Conservation (phyloP, 805 yeast genomes). For the Myxozyma neotropica region DNA sequence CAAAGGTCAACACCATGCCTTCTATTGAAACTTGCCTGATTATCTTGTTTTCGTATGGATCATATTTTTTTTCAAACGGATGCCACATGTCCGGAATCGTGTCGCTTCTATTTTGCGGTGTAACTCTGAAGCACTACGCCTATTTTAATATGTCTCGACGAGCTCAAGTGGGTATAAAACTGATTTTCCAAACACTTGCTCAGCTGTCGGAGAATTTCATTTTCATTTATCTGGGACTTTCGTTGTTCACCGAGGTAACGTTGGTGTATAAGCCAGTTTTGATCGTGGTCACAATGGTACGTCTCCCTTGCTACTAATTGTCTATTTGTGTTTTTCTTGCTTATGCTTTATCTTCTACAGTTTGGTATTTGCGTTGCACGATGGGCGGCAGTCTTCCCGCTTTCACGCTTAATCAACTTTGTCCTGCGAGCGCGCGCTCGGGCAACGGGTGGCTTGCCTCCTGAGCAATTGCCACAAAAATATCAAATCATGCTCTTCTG, state of each 20-base stretch:
- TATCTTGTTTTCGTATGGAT: conserved; percentile 86
- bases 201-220: conserved; percentile 95
- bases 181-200: conserved; percentile 90
- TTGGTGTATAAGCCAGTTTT: conserved; percentile 90
- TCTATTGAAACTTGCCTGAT: conserved; percentile 95
- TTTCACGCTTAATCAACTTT: conserved; percentile 82
- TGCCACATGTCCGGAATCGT: conserved; percentile 93
- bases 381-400: conserved; percentile 97
- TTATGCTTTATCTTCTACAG: neutral
- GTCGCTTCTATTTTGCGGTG: conserved; percentile 91
- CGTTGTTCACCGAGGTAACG: conserved; percentile 94
- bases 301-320: neutral
- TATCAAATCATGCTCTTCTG: conserved; percentile 99
- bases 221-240: conserved; percentile 90
- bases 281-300: conserved; percentile 80
- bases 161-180: conserved; percentile 94
- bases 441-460: conserved; percentile 43
- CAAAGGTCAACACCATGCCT: conserved; percentile 92
- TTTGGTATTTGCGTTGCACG: conserved; percentile 87
- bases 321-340: no score
- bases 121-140: conserved; percentile 94
- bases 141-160: conserved; percentile 96
- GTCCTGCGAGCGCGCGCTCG: conserved; percentile 63
- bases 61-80: conserved; percentile 96
- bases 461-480: conserved; percentile 90